A percentile compares a stretch with the other conserved stretches of the same genome.
Evolutionary conservation across 2,329 filamentous ascomycete genomes (phyloP).

Genomic region (Penicillium janthinellum): DNA sequence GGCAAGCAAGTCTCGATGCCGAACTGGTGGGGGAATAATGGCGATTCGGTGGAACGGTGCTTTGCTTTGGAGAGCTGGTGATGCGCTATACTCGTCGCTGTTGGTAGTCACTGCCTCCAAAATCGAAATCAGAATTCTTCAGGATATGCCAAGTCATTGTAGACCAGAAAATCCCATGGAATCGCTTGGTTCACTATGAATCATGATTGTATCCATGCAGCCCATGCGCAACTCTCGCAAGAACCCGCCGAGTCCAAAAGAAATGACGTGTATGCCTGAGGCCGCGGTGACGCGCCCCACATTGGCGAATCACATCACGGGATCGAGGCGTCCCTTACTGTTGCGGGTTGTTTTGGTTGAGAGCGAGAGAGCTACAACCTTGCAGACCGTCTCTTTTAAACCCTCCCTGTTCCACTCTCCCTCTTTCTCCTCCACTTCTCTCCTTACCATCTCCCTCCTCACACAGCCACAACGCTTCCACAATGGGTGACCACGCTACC

Average conservation of each 20-base stretch:
- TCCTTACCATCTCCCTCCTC: conserved; percentile 2
- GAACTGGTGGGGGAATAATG: conserved; percentile 66
- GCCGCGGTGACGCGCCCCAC: conserved; percentile 6
- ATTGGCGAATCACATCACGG: conserved; percentile 22
- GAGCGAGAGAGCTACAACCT: conserved; percentile 20
- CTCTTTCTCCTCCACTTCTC: conserved; percentile 10
- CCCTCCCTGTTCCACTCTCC: conserved; percentile 18
- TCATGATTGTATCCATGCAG: too few species aligned
- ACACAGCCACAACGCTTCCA: conserved; percentile 15
- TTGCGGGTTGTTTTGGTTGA: conserved; percentile 28
- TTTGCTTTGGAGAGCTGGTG: conserved; percentile 51
- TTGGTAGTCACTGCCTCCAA: not conserved
- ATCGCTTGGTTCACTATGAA: too few species aligned
- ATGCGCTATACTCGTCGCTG: not conserved
- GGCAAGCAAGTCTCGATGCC: conserved; percentile 61
- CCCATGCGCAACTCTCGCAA: too few species aligned
- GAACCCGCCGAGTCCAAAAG: not conserved
- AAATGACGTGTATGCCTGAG: not conserved
- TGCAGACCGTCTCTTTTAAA: conserved; percentile 28
- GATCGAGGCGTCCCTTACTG: conserved; percentile 24
- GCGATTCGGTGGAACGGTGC: conserved; percentile 57
- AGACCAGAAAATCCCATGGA: not conserved
- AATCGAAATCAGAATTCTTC: not conserved
- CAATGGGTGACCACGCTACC: conserved; percentile 41
- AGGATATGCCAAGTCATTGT: not conserved